phyloP scores from a whole-genome alignment of 169 alveolate genomes.

The Sarcocystis neurona region DNA sequence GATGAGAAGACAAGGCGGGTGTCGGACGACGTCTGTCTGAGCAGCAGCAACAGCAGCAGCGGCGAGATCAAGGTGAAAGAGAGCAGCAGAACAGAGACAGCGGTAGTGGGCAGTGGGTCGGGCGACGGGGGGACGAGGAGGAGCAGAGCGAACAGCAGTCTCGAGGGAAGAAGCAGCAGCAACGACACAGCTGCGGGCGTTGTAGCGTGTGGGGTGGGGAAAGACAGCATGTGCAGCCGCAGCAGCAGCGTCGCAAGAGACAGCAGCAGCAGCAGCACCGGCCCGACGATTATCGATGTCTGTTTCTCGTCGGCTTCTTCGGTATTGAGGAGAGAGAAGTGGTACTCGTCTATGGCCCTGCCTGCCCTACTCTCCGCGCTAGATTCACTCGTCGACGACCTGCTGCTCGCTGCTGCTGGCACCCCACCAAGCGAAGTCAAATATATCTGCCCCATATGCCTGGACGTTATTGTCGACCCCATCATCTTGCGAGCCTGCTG shows the following conservation, averaged over 20 bases:
- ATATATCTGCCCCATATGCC: constrained; percentile 57
- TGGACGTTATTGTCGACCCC: constrained; percentile 59
- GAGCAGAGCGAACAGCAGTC: too few species aligned
- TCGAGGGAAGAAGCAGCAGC: not conserved
- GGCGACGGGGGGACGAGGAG: too few species aligned
- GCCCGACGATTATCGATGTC: constrained; percentile 31
- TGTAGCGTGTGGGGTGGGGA: too few species aligned
- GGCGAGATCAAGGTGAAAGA: too few species aligned
- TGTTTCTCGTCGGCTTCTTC: constrained; percentile 54
- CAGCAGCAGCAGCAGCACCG: constrained; percentile 22
- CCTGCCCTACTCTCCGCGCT: constrained; percentile 37
- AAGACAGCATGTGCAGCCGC: not conserved
- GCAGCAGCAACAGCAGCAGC: not conserved
- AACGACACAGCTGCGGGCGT: not conserved
- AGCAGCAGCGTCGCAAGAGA: not conserved
- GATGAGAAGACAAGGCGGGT: not conserved
- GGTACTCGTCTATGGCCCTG: constrained; percentile 50
- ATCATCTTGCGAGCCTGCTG: constrained; percentile 60
- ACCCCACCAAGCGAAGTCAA: constrained; percentile 30
- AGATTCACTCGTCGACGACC: constrained; percentile 42
- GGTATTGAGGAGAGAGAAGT: constrained; percentile 33
- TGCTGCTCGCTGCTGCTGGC: constrained; percentile 34
- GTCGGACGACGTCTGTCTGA: not conserved
- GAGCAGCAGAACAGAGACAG: not conserved
- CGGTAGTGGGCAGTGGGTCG: too few species aligned